A percentile compares a stretch with the other conserved stretches of the same genome.
Evolutionary conservation across 257 asterid genomes (phyloP).

Genomic region (Eustoma russellianum): DNA sequence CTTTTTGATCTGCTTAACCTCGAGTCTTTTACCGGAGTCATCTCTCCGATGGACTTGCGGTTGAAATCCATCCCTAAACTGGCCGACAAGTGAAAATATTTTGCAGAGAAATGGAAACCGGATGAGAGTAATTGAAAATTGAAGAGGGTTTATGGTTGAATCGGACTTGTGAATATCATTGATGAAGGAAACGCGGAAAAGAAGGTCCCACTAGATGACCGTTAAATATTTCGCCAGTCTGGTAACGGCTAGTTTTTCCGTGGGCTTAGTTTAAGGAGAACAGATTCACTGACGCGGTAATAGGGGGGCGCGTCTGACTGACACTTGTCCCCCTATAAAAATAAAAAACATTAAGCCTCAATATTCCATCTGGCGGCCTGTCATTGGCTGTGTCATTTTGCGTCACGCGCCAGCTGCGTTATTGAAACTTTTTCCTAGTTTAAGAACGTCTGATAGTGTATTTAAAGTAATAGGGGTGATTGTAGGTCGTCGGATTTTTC

Average conservation of each 20-base stretch:
- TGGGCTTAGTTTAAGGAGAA: slow-evolving; percentile 21
- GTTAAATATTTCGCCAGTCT: slow-evolving; percentile 17
- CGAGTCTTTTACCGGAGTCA: slow-evolving; percentile 21
- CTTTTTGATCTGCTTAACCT: slow-evolving; percentile 23
- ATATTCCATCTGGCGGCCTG: too few species aligned
- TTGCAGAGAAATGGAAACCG: neutral
- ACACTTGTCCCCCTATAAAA: too few species aligned
- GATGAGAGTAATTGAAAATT: neutral
- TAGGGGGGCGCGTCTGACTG: too few species aligned
- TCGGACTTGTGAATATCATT: slow-evolving; percentile 12
- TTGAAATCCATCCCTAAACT: slow-evolving; percentile 19
- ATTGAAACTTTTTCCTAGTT: too few species aligned
- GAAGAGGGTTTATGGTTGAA: neutral
- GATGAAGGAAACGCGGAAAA: slow-evolving; percentile 10
- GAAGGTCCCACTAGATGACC: slow-evolving; percentile 11
- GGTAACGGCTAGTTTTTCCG: slow-evolving; percentile 31
- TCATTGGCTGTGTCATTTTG: too few species aligned
- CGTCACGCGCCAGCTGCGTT: too few species aligned
- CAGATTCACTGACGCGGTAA: too few species aligned
- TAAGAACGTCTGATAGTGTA: slow-evolving; percentile 7
- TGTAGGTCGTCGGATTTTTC: slow-evolving; percentile 5
- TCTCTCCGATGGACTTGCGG: slow-evolving; percentile 12
- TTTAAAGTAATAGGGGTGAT: neutral
- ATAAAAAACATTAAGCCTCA: too few species aligned
- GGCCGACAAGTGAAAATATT: slow-evolving; percentile 2